phyloP scores from a whole-genome alignment of 169 alveolate species.

The Neospora caninum region DNA sequence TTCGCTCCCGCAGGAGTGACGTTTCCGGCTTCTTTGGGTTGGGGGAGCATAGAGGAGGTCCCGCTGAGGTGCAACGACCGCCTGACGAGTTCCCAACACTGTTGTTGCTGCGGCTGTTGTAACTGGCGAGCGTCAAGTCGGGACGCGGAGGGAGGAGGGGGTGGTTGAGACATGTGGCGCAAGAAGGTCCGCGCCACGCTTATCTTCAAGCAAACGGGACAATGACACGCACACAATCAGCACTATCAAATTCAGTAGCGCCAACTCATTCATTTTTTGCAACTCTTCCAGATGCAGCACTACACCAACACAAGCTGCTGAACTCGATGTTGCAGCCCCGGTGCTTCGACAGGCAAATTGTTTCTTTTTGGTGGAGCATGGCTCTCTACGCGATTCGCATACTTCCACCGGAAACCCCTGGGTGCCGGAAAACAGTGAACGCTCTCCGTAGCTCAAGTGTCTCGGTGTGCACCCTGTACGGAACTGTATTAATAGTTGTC shows the following conservation, averaged over 20 bases:
- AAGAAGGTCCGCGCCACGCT: constrained; percentile 55
- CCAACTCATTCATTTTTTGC: not conserved
- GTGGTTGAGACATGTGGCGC: constrained; percentile 65
- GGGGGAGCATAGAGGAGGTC: not conserved
- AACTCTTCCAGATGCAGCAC: not conserved
- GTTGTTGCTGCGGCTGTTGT: constrained; percentile 10
- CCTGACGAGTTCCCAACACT: constrained; percentile 23
- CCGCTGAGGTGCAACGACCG: not conserved
- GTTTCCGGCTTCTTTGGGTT: not conserved
- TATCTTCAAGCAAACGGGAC: constrained; percentile 9
- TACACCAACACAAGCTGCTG: not conserved
- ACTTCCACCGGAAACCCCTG: too few species aligned
- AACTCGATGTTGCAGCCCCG: too few species aligned
- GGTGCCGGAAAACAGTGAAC: too few species aligned
- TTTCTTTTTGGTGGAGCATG: too few species aligned
- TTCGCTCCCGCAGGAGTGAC: not conserved
- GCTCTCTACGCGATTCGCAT: too few species aligned
- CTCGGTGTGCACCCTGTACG: too few species aligned
- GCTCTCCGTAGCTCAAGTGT: too few species aligned
- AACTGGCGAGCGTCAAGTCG: constrained; percentile 38
- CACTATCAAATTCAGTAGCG: not conserved
- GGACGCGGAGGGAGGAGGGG: not conserved
- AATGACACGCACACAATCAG: not conserved
- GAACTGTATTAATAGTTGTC: too few species aligned
- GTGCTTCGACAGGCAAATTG: too few species aligned